Base-by-base conservation (phyloP, 306 rosid species). In the Hippophae rhamnoides region DNA sequence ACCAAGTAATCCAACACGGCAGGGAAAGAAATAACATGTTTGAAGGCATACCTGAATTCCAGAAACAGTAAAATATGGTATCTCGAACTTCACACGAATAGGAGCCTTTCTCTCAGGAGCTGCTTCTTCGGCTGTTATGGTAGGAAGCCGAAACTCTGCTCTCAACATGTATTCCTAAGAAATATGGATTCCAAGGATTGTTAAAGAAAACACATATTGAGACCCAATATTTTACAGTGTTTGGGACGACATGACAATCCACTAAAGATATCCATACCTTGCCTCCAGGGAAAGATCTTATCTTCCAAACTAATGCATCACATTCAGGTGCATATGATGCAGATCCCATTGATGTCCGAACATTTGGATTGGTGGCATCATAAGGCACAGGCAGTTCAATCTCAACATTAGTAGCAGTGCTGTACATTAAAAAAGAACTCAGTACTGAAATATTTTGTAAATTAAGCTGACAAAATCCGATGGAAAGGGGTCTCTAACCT, bases 211-310 rank as follows among this genome's bases (percentile, higher is more conserved):
- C 48, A 67, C 26, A 60, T 41, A 55, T 8, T 7, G 61, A 7
- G 25, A n/a, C 25, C 31, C 50, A 59, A 31, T 31, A 65, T 47
- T 52, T 11, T 47, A 42, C 23, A 7, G 61, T 50, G 47, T 10
- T 5, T 23, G 46, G 6, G 13, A 27, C 5, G 14, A 10, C 57
- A n/a, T 47, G 38, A 4, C 38, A 2, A 31, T 31, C 38, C 38
- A 31, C 38, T 31, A 31, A 31, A 31, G 38, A 31, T 31, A 31
- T 45, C 56, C 63, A 46, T 74, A 90, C 97, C 94, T 90, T 90
- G 83, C 97, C 97, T 71, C 97, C 97, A 11, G 97, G 97, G 64
- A 86, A 90, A 64, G 97, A 90, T 82, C 86, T 82, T 65, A 90
- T 87, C 72, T 90, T 90, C 97, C 97, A 90, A 63, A 87, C 61